These are phyloP conservation scores for Taphrina populina DNA, from an alignment of 1,139 yeast genomes.

Conservation along the genomic window DNA sequence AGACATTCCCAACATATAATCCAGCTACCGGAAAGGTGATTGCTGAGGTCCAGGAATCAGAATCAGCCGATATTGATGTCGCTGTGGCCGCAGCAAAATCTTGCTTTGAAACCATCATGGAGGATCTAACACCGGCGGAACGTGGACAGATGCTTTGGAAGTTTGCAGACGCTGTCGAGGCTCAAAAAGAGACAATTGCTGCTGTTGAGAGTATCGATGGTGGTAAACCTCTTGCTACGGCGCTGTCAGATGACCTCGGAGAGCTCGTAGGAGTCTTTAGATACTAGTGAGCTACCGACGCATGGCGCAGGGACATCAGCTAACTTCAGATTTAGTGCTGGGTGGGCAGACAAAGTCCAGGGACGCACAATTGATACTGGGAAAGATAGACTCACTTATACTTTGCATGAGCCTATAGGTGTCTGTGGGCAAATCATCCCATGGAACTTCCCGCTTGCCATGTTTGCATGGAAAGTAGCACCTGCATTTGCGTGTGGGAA, in stretches of 20 bases:
- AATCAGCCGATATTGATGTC: conserved; percentile 76
- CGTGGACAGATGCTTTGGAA: conserved; percentile 53
- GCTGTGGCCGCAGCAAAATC: conserved; percentile 59
- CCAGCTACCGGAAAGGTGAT: conserved; percentile 68
- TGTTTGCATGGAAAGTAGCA: conserved; percentile 87
- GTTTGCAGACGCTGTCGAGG: conserved; percentile 55
- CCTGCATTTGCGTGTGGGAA: conserved; percentile 95
- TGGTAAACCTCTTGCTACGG: conserved; percentile 59
- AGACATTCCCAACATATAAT: conserved; percentile 52
- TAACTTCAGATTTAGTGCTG: conserved; percentile 50
- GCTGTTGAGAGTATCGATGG: conserved; percentile 64
- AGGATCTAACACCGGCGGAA: conserved; percentile 47
- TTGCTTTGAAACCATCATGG: conserved; percentile 51
- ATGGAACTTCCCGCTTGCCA: conserved; percentile 94
- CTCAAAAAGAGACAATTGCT: conserved; percentile 54
- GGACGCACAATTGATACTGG: conserved; percentile 70
- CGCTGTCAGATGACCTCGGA: conserved; percentile 65
- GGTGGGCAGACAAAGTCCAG: conserved; percentile 77
- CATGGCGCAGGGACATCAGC: background rate
- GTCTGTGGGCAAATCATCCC: conserved; percentile 82
- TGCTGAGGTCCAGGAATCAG: conserved; percentile 69
- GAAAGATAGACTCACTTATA: conserved; percentile 65
- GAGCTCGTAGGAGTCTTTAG: conserved; percentile 61
- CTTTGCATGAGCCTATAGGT: conserved; percentile 78
- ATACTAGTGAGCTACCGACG: conserved; percentile 46